A percentile compares a stretch with the other conserved stretches of the same genome.
phyloP scores from a whole-genome alignment of 1,284 basidiomycete genomes.

The Bondarzewia mesenterica region DNA sequence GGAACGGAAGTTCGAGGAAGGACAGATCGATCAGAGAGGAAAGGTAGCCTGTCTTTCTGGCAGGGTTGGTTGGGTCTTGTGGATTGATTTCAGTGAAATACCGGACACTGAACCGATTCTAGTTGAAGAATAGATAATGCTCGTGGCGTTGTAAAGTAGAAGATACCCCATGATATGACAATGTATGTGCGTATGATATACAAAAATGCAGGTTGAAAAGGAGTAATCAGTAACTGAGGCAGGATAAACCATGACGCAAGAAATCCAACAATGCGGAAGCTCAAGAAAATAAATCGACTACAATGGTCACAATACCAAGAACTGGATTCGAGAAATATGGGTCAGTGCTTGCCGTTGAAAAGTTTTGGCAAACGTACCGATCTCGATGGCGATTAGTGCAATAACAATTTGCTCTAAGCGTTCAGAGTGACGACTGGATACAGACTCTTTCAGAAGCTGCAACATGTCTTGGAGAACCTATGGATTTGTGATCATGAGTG shows the following conservation, averaged over 20 bases:
- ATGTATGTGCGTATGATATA: slow-evolving; percentile 1
- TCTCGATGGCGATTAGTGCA: slow-evolving; percentile 84
- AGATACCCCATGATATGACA: neutral
- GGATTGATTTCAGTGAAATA: too few species aligned
- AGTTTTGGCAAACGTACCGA: slow-evolving; percentile 47
- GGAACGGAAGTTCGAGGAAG: slow-evolving; percentile 4
- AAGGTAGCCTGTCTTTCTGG: too few species aligned
- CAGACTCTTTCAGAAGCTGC: slow-evolving; percentile 90
- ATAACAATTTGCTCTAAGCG: slow-evolving; percentile 96
- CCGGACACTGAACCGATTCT: too few species aligned
- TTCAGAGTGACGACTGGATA: slow-evolving; percentile 87
- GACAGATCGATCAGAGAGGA: slow-evolving; percentile 5
- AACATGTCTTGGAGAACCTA: slow-evolving; percentile 96
- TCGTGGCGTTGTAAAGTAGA: neutral
- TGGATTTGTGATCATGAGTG: neutral
- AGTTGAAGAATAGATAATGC: too few species aligned
- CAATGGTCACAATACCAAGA: slow-evolving; percentile 64
- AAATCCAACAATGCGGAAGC: neutral
- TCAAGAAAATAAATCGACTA: slow-evolving; percentile 54
- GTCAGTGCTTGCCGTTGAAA: neutral
- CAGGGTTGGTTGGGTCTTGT: too few species aligned
- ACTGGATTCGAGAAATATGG: too few species aligned
- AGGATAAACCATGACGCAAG: too few species aligned
- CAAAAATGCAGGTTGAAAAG: too few species aligned
- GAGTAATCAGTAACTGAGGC: too few species aligned